Conservation (phyloP, 768 basidiomycete species). For the Fibroporia radiculosa region DNA sequence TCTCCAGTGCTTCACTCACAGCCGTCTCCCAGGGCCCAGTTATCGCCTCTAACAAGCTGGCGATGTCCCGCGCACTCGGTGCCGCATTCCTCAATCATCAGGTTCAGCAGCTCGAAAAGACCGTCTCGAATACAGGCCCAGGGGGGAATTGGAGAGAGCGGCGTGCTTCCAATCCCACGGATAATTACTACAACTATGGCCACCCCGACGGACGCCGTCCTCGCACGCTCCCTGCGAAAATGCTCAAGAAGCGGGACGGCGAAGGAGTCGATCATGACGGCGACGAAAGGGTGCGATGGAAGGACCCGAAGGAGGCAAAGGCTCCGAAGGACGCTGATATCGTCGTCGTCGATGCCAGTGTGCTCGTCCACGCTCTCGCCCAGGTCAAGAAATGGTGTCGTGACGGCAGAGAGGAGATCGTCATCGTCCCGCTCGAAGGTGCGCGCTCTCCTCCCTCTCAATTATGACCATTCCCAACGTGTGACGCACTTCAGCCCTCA, state of each 20-base stretch:
- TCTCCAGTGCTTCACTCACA: not conserved
- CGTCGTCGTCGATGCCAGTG: slow-evolving; percentile 74
- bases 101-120: slow-evolving; percentile 81
- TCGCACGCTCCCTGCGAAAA: slow-evolving; percentile 3
- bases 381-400: slow-evolving; percentile 80
- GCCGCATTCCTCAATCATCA: slow-evolving; percentile 85
- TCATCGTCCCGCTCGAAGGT: slow-evolving; percentile 90
- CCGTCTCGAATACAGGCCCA: slow-evolving; percentile 42
- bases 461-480: slow-evolving; percentile 44
- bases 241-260: slow-evolving; percentile 10
- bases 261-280: slow-evolving; percentile 1
- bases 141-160: slow-evolving; percentile 57
- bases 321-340: slow-evolving; percentile 61
- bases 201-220: slow-evolving; percentile 3
- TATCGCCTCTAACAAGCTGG: slow-evolving; percentile 44
- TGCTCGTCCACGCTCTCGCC: slow-evolving; percentile 68
- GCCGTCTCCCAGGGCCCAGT: slow-evolving; percentile 8
- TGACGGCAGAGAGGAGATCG: slow-evolving; percentile 65
- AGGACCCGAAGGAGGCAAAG: slow-evolving; percentile 16
- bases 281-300: slow-evolving; percentile 8
- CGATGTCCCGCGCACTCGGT: slow-evolving; percentile 82
- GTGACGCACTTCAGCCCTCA: slow-evolving; percentile 54
- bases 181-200: slow-evolving; percentile 1
- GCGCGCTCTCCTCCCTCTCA: slow-evolving; percentile 69
- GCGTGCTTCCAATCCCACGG: slow-evolving; percentile 9